Base-by-base conservation (phyloP, 208 protist species). In the Acanthamoeba rhysodes region DNA sequence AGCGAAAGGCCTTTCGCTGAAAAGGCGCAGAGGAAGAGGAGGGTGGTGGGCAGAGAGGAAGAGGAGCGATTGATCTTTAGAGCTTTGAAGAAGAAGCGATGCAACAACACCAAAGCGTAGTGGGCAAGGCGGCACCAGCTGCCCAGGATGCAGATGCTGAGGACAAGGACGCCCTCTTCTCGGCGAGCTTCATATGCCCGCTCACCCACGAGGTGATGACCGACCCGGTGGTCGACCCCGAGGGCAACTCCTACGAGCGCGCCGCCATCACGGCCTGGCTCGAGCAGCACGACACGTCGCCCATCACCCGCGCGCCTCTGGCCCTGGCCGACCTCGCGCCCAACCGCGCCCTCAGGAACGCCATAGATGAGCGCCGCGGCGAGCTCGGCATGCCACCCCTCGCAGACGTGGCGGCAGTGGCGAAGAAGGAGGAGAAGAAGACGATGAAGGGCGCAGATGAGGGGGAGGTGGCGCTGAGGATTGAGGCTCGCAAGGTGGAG, bases 311-410 rank as follows among this genome's bases (percentile, higher is more conserved):
- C 45, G 20, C n/a, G 18, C 94, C 34, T 8, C 72, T 95, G 45
- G 24, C 41, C 1, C 76, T 34, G 22, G 29, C 29, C 45, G 94
- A 95, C 72, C 94, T 95, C 4, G 76, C 95, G 18, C 94, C 94
- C n/a, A 95, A 95, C 94, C 59, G 94, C n/a, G 80, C 76, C 24
- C 72, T 78, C 12, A 22, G 45, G 12, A 91, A 95, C 34, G 80
- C 66, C 64, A 95, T 95, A 3, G 16, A 95, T 20, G 55, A 72
- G 87, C 59, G 59, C 22, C 41, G 68, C 41, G 20, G 34, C 48
- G 68, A 76, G 68, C 68, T 76, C 68, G 68, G 68, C 32, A 16
- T 76, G 68, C 68, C 68, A 76, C 14, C n/a, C 68, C 24, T 41
- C 14, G 68, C 41, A 0, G 20, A 64, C 20, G 22, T 27, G 2